phyloP scores from a whole-genome alignment of 2,329 filamentous ascomycete genomes.

The Trichoderma afroharzianum region DNA sequence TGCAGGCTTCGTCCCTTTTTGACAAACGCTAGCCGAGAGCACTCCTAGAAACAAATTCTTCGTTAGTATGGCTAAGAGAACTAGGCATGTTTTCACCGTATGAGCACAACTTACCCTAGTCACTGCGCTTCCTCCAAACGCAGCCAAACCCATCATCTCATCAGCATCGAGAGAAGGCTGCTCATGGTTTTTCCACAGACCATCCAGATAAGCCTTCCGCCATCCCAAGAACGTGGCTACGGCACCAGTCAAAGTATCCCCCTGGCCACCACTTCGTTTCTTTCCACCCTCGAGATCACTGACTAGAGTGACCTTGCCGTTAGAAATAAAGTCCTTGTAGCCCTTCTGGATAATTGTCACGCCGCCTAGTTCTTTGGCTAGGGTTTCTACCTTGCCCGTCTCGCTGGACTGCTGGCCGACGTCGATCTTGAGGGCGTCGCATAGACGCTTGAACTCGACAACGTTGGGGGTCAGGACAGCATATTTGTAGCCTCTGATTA shows the following conservation, averaged over 20 bases:
- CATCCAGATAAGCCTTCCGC: conserved; percentile 80
- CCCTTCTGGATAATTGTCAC: conserved; percentile 94
- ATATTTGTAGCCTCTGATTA: conserved; percentile 75
- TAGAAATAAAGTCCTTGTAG: conserved; percentile 73
- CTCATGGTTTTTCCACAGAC: conserved; percentile 64
- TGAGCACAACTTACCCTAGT: conserved; percentile 62
- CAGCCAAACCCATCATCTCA: conserved; percentile 71
- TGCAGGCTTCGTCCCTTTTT: conserved; percentile 85
- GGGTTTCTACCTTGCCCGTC: conserved; percentile 53
- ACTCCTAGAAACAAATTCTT: conserved; percentile 53
- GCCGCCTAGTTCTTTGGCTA: conserved; percentile 75
- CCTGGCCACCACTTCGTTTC: conserved; percentile 92
- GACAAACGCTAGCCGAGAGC: conserved; percentile 79
- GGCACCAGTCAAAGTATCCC: conserved; percentile 88
- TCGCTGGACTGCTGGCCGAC: conserved; percentile 30
- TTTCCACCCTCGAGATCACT: conserved; percentile 75
- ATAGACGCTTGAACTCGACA: conserved; percentile 82
- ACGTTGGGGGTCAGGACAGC: conserved; percentile 94
- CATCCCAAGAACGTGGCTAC: conserved; percentile 87
- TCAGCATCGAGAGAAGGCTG: conserved; percentile 42
- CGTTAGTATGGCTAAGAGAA: too few species aligned
- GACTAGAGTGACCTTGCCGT: conserved; percentile 70
- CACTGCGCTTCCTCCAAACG: conserved; percentile 81
- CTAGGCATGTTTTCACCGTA: too few species aligned
- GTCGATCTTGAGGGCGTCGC: conserved; percentile 69